A percentile compares a stretch with the other conserved stretches of the same genome.
These are phyloP conservation scores for Microbotryum intermedium DNA, from an alignment of 1,284 basidiomycete species.

Conservation along the genomic window DNA sequence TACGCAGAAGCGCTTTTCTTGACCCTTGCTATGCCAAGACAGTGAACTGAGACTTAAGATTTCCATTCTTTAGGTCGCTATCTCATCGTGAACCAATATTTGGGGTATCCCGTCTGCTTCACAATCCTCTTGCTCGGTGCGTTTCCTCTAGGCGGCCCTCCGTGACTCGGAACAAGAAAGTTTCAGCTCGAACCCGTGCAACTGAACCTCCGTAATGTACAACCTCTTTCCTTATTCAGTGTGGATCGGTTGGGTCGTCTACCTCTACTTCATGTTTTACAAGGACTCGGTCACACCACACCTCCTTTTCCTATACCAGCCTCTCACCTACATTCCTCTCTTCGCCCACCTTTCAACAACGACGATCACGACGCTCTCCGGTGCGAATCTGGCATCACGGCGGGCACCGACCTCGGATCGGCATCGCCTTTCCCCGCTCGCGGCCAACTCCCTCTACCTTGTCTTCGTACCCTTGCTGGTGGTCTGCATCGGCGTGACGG, in stretches of 20 bases:
- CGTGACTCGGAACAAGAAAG: background rate
- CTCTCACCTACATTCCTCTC: slow-evolving; percentile 9
- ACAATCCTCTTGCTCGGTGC: slow-evolving; percentile 1
- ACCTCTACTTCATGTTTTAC: slow-evolving; percentile 8
- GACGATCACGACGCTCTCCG: slow-evolving; percentile 6
- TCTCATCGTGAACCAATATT: slow-evolving; percentile 10
- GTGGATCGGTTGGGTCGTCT: slow-evolving; percentile 11
- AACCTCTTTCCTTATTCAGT: background rate
- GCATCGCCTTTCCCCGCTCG: slow-evolving; percentile 1
- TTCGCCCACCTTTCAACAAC: slow-evolving; percentile 10
- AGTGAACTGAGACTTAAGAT: too few relatives aligned
- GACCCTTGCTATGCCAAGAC: too few relatives aligned
- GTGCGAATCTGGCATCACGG: slow-evolving; percentile 12
- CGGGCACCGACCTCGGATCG: background rate
- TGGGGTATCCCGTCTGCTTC: slow-evolving; percentile 5
- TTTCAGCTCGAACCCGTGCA: background rate
- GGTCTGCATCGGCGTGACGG: background rate
- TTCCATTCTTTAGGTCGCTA: background rate
- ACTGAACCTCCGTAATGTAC: background rate
- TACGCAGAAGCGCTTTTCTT: background rate
- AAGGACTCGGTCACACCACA: too few relatives aligned
- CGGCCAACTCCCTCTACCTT: slow-evolving; percentile 1
- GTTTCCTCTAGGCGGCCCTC: background rate
- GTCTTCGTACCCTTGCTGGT: slow-evolving; percentile 3
- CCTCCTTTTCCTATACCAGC: background rate